Evolutionary conservation across 1,284 basidiomycete genomes (phyloP).

Genomic region (Coniferiporia weirii): DNA sequence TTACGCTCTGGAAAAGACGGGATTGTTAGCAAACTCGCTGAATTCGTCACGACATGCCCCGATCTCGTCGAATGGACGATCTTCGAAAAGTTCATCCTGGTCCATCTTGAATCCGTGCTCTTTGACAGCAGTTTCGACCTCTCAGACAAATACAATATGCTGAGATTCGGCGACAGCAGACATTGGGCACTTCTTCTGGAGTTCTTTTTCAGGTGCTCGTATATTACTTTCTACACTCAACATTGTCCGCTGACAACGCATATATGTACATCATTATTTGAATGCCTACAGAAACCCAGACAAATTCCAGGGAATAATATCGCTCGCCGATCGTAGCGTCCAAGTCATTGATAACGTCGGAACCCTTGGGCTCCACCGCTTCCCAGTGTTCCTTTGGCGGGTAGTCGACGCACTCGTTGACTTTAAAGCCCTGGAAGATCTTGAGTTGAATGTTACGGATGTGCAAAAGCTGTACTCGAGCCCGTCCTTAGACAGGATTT

Average conservation of each 20-base stretch:
- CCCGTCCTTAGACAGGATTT: neutral
- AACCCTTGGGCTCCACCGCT: neutral
- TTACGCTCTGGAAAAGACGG: neutral
- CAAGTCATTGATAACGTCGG: neutral
- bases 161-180: neutral
- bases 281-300: neutral
- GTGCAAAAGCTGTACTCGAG: neutral
- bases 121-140: neutral
- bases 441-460: neutral
- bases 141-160: neutral
- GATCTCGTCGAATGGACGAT: neutral
- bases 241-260: neutral
- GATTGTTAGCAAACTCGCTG: neutral
- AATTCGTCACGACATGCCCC: neutral
- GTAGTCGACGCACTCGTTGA: neutral
- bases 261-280: neutral
- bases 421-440: neutral
- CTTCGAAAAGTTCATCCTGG: neutral
- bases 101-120: neutral
- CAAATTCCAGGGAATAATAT: neutral
- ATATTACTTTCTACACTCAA: neutral
- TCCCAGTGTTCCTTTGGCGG: neutral
- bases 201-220: neutral
- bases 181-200: neutral
- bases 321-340: neutral